Conservation (phyloP, 208 protist genomes). For the Endotrypanum monterogeii region DNA sequence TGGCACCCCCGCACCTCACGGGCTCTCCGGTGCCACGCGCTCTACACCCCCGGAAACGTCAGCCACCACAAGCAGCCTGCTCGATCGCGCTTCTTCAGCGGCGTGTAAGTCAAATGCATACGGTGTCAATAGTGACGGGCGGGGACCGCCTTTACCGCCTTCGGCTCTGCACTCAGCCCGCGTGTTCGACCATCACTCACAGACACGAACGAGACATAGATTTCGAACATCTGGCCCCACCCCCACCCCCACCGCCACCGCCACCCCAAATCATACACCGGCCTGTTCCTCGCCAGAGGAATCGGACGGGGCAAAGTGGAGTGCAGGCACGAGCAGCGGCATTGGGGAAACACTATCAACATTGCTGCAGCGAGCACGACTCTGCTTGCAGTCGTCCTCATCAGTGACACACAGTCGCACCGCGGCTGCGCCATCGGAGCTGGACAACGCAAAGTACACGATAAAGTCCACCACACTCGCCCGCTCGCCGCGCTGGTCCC, state of each 20-base stretch:
- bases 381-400: neutral
- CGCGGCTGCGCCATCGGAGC: neutral
- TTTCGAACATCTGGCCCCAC: neutral
- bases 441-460: neutral
- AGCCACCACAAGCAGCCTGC: neutral
- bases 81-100: neutral
- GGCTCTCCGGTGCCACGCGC: neutral
- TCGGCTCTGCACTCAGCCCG: neutral
- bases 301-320: neutral
- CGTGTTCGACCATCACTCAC: neutral
- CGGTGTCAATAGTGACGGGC: neutral
- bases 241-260: neutral
- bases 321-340: neutral
- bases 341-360: neutral
- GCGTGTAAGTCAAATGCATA: neutral
- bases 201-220: neutral
- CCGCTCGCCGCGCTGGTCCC: neutral
- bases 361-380: neutral
- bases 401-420: neutral
- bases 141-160: neutral
- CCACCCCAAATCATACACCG: neutral
- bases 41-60: neutral
- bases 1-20: neutral
- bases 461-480: neutral
- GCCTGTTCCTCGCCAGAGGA: neutral